Evolutionary conservation across 805 yeast species (phyloP).

Genomic region (Pichia gijzeniarum): DNA sequence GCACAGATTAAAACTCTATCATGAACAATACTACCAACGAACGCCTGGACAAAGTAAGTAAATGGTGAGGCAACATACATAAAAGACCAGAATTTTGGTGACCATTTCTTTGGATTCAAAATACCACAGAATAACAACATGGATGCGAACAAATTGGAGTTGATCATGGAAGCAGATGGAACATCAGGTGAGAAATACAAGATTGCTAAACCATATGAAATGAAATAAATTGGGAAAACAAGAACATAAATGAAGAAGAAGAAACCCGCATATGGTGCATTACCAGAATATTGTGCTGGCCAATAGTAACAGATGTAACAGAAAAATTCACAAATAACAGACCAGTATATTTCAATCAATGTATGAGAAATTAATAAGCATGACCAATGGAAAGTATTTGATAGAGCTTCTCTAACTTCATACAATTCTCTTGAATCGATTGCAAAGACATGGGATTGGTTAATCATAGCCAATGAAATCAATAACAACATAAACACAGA

Average conservation of each 20-base stretch:
- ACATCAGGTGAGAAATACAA: slow-evolving; percentile 58
- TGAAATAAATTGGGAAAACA: slow-evolving; percentile 41
- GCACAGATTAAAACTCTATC: slow-evolving; percentile 44
- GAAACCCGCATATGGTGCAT: slow-evolving; percentile 41
- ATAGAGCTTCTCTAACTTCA: slow-evolving; percentile 63
- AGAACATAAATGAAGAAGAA: slow-evolving; percentile 32
- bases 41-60: slow-evolving; percentile 61
- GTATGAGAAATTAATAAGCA: slow-evolving; percentile 47
- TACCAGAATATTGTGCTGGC: slow-evolving; percentile 31
- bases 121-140: slow-evolving; percentile 64
- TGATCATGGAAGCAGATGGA: slow-evolving; percentile 57
- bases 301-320: slow-evolving; percentile 36
- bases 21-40: slow-evolving; percentile 45
- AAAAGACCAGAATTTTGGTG: slow-evolving; percentile 80
- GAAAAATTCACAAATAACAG: slow-evolving; percentile 41
- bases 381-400: slow-evolving; percentile 70
- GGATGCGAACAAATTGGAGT: slow-evolving; percentile 51
- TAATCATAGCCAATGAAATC: slow-evolving; percentile 52
- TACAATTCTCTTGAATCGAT: slow-evolving; percentile 51
- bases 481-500: slow-evolving; percentile 51
- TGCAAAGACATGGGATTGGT: slow-evolving; percentile 59
- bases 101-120: slow-evolving; percentile 45
- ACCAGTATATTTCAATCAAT: slow-evolving; percentile 57
- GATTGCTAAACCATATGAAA: slow-evolving; percentile 48
- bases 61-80: slow-evolving; percentile 68